Base-by-base conservation (phyloP, 1,284 basidiomycete genomes). In the Termitomyces sp. region DNA sequence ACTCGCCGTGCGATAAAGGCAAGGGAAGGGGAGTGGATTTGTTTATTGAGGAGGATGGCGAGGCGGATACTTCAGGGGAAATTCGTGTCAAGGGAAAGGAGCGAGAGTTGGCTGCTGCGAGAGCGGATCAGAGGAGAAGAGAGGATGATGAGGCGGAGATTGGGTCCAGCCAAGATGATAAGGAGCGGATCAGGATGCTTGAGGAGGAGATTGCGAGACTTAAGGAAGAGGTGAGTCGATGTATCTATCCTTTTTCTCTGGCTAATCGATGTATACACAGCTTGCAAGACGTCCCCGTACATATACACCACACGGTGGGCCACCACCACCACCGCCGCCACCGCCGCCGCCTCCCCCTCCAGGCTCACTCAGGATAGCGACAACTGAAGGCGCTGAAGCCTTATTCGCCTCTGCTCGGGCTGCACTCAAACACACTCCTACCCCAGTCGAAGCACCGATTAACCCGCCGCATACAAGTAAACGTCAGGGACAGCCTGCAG, bases 191-290 rank as follows among this genome's bases (percentile, higher is more conserved):
- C 21, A 72, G 68, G 49, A 68, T 73, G 56, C 72, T 91, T 3
- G 88, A 91, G 62, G 79, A 80, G 41, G 88, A 90, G 62, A 78
- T 91, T 35, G 67, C 68, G 44, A 63, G 72, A 44, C 64, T 91
- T 44, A 81, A 76, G 57, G 77, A 77, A 56, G 83, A 91, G 77
- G 87, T 89, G 21, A 13, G 52, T 11, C 31, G 5, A 13, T 30
- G 21, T 24, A 3, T 24, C 5, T 33, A 31, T 41, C 10, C 11
- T 18, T n/a, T 30, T 33, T 24, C 19, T 51, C 49, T 57, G 8
- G 8, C 38, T 46, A 46, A 13, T 53, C 39, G 46, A 46, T 19
- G 5, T 5, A 21, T 24, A 28, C 18, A 52, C 53, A 83, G 85
- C 71, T 86, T 45, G 76, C 75, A n/a, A 74, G 66, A 59, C 71